Percentiles rank a stretch among this genome's conserved stretches.
Evolutionary conservation across 257 asterid species (phyloP).

Genomic region (Petunia secreta): DNA sequence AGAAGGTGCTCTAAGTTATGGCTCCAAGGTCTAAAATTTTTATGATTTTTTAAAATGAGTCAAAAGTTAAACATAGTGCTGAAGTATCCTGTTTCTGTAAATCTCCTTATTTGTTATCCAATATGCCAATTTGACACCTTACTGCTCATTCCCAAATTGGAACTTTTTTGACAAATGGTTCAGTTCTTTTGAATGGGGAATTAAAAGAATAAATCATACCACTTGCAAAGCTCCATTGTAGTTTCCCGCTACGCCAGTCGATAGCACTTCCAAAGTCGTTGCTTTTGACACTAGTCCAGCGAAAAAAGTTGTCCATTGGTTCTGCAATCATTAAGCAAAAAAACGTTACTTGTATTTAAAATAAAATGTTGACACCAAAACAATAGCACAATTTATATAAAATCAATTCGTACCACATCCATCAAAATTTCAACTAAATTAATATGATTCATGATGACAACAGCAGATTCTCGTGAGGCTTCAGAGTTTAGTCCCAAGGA

Average conservation of each 20-base stretch:
- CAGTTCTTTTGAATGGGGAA: background rate
- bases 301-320: conserved; percentile 55
- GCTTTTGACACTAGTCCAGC: conserved; percentile 55
- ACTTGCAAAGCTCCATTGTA: conserved; percentile 65
- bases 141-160: background rate
- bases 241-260: conserved; percentile 63
- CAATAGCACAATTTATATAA: too few relatives aligned
- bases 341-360: background rate
- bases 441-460: conserved; percentile 57
- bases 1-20: too few relatives aligned
- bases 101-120: too few relatives aligned
- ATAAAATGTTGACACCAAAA: background rate
- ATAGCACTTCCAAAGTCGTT: conserved; percentile 48
- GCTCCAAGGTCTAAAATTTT: too few relatives aligned
- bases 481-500: conserved; percentile 49
- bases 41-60: too few relatives aligned
- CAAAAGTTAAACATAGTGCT: too few relatives aligned
- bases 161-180: too few relatives aligned
- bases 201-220: conserved; percentile 32
- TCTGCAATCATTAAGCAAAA: conserved; percentile 28
- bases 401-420: conserved; percentile 49
- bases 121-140: too few relatives aligned
- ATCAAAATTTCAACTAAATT: conserved; percentile 57
- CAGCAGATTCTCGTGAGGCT: conserved; percentile 53
- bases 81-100: too few relatives aligned